Conservation (phyloP, 768 basidiomycete genomes). For the Obba rivulosa region DNA sequence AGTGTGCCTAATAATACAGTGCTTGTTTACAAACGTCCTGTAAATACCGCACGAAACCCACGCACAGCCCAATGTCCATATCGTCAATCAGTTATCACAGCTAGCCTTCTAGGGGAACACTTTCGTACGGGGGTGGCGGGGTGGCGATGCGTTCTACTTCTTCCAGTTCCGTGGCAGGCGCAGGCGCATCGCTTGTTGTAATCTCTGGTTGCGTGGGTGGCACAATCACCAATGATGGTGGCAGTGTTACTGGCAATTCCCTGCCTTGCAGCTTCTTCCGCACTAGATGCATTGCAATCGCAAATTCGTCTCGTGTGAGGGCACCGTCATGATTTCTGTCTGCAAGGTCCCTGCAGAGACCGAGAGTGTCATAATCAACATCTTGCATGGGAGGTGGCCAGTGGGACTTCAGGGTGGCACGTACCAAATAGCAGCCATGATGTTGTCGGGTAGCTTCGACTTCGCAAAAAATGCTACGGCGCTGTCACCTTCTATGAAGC, state of each 20-base stretch:
- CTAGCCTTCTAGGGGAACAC: slow-evolving; percentile 5
- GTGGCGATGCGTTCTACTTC: slow-evolving; percentile 6
- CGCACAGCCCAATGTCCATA: neutral
- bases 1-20: too few species aligned
- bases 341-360: slow-evolving; percentile 77
- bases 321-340: slow-evolving; percentile 84
- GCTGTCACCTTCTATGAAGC: slow-evolving; percentile 84
- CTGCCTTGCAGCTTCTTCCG: slow-evolving; percentile 76
- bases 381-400: neutral
- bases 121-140: slow-evolving; percentile 16
- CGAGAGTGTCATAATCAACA: neutral
- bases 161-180: slow-evolving; percentile 5
- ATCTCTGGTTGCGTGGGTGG: neutral
- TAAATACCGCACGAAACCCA: too few species aligned
- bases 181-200: neutral
- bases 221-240: slow-evolving; percentile 48
- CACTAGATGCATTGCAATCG: slow-evolving; percentile 91
- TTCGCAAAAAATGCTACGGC: slow-evolving; percentile 93
- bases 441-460: slow-evolving; percentile 72
- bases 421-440: slow-evolving; percentile 85
- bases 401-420: slow-evolving; percentile 20
- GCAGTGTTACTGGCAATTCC: slow-evolving; percentile 63
- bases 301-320: slow-evolving; percentile 87
- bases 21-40: too few species aligned
- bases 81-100: neutral